Percentiles rank a stretch among this genome's conserved stretches.
phyloP scores from a whole-genome alignment of 768 basidiomycete species.

The Leccinum variicolor region DNA sequence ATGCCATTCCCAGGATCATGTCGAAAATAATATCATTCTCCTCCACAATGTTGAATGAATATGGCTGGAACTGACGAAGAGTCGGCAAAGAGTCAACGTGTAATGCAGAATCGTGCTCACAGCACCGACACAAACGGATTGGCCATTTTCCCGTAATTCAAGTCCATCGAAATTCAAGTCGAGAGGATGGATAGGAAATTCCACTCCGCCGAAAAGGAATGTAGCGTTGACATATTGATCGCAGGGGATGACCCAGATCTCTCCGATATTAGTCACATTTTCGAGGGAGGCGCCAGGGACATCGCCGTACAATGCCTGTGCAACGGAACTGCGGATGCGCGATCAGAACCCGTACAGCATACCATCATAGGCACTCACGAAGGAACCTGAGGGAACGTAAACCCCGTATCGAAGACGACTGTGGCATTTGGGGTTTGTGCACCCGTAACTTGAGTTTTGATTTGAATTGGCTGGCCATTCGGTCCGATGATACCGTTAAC shows the following conservation, averaged over 20 bases:
- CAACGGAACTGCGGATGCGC: conserved; percentile 38
- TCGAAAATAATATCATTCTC: conserved; percentile 38
- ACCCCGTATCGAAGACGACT: conserved; percentile 67
- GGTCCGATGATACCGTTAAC: conserved; percentile 60
- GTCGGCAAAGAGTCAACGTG: not conserved
- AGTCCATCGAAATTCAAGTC: conserved; percentile 43
- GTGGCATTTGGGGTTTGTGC: conserved; percentile 47
- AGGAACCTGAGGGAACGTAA: conserved; percentile 62
- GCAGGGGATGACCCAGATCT: conserved; percentile 64
- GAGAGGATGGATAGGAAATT: conserved; percentile 63
- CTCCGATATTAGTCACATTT: conserved; percentile 38
- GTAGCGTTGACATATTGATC: conserved; percentile 60
- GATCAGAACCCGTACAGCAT: conserved; percentile 15
- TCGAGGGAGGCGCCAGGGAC: conserved; percentile 51
- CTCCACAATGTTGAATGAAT: conserved; percentile 43
- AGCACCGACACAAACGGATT: conserved; percentile 37
- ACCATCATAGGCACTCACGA: conserved; percentile 30
- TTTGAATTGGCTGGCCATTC: conserved; percentile 46
- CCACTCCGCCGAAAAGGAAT: conserved; percentile 54
- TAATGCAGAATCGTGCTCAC: conserved; percentile 32
- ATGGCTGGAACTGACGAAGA: conserved; percentile 61
- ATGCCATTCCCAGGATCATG: conserved; percentile 71
- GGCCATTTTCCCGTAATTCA: conserved; percentile 18
- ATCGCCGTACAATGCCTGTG: conserved; percentile 58
- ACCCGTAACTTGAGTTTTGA: conserved; percentile 44